These are phyloP conservation scores for Volvox africanus DNA, from an alignment of 139 green algal species.

Conservation along the genomic window DNA sequence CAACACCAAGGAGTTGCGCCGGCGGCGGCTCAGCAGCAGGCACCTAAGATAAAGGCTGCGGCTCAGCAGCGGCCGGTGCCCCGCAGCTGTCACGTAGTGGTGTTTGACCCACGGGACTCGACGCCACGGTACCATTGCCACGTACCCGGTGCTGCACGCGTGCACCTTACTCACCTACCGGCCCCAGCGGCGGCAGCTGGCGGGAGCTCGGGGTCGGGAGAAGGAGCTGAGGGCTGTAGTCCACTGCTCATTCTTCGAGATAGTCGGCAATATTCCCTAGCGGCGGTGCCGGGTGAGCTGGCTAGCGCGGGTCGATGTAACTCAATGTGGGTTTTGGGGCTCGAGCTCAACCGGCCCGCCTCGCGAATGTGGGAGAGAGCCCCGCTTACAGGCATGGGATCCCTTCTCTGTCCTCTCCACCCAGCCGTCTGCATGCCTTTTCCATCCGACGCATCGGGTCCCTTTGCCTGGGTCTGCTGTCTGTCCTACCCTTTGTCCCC, in stretches of 20 bases:
- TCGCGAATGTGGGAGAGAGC: too few relatives aligned
- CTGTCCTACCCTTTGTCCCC: too few relatives aligned
- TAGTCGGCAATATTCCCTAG: conserved; percentile 54
- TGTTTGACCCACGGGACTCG: conserved; percentile 54
- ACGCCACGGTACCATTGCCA: conserved; percentile 43
- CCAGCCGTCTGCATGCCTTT: too few relatives aligned
- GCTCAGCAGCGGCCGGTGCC: conserved; percentile 19
- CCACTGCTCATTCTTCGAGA: conserved; percentile 70
- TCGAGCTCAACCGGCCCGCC: too few relatives aligned
- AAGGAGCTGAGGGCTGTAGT: conserved; percentile 16
- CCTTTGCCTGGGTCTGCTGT: too few relatives aligned
- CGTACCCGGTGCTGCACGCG: conserved; percentile 22
- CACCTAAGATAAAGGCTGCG: background rate
- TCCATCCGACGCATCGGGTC: too few relatives aligned
- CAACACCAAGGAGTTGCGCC: background rate
- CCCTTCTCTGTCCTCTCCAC: too few relatives aligned
- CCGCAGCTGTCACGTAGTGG: conserved; percentile 53
- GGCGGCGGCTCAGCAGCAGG: background rate
- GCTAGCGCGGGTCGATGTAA: background rate
- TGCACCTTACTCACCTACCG: conserved; percentile 46
- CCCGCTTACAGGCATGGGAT: too few relatives aligned
- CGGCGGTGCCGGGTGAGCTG: conserved; percentile 1
- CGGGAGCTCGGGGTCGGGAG: background rate
- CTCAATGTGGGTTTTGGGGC: too few relatives aligned
- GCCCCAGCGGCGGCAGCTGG: conserved; percentile 3